These are phyloP conservation scores for Aspergillus taichungensis DNA, from an alignment of 495 filamentous ascomycete genomes.

Conservation along the genomic window DNA sequence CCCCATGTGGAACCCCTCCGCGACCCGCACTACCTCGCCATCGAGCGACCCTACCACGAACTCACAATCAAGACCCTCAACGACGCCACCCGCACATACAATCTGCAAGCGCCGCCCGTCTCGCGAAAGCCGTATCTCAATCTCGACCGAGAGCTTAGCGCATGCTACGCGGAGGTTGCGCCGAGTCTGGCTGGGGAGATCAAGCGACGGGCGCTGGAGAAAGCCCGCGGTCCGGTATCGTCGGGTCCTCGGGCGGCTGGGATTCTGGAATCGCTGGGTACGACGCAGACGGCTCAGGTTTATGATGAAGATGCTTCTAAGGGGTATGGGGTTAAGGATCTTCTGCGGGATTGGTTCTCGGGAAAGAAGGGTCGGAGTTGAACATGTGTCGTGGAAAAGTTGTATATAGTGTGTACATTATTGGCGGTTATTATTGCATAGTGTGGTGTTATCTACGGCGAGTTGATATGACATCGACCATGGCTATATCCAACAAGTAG, in stretches of 20 bases:
- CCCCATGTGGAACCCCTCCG: conserved; percentile 34
- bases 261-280: conserved; percentile 45
- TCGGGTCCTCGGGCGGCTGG: conserved; percentile 28
- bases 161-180: conserved; percentile 80
- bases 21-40: conserved; percentile 45
- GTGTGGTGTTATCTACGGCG: background rate
- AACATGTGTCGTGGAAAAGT: background rate
- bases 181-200: conserved; percentile 66
- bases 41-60: conserved; percentile 68
- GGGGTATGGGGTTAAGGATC: conserved; percentile 74
- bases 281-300: conserved; percentile 45
- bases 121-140: conserved; percentile 91
- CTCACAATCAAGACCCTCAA: conserved; percentile 77
- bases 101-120: conserved; percentile 83
- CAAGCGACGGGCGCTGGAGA: conserved; percentile 52
- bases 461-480: background rate
- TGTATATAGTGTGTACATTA: conserved; percentile 2
- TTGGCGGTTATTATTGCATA: background rate
- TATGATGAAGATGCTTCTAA: conserved; percentile 62
- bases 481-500: too few relatives aligned
- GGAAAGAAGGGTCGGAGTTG: conserved; percentile 18
- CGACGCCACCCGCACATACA: conserved; percentile 75
- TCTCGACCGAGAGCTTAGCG: conserved; percentile 70
- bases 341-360: conserved; percentile 76
- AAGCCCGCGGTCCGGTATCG: conserved; percentile 29